Base-by-base conservation (phyloP, 139 green algal species). In the Chlorella sp. region DNA sequence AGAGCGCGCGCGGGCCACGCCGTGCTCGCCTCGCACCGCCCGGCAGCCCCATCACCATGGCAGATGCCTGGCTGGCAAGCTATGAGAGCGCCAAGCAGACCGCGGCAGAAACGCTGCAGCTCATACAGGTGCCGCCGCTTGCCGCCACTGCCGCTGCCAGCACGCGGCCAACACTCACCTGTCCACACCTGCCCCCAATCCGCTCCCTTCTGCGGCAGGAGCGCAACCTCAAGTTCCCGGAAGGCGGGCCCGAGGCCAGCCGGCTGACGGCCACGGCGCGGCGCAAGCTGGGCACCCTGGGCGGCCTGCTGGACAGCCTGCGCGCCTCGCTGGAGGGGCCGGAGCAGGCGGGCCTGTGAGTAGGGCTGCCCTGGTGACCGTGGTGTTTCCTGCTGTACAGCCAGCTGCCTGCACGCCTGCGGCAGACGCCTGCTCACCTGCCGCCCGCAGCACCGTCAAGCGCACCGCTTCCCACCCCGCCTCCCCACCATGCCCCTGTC, bases 231-330 rank as follows among this genome's bases (percentile, higher is more conserved):
- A 91, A 95, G 28, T 80, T 92, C 75, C 82, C 92, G 7, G 83
- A 87, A 48, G 92, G 93, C 22, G 94, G 93, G 3, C 90, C 92
- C 16, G 94, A 97, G 62, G 94, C 93, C 8, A 96, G 92, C 3
- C 90, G 95, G 2, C 89, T 97, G 41, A 97, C 95, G 3, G 95
- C 95, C 19, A 79, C 87, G 16, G 94, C 92, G 1, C 87, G 95
- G n/a, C 88, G 93, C 28, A 98, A 97, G 79, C 92, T 98, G 41
- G 94, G 92, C 43, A 94, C 91, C 0, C 81, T 98, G 30, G 91
- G 91, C 28, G 92, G 92, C 13, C 48, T 80, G 6, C 41, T 96
- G 41, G 93, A 98, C 40, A 86, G 34, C 70, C 87, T 98, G 40
- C 56, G 89, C n/a, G 84, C 86, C 44, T 82, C 79, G 65, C 88